These are phyloP conservation scores for Venturia nashicola DNA, from an alignment of 2,329 filamentous ascomycete genomes.

Conservation along the genomic window DNA sequence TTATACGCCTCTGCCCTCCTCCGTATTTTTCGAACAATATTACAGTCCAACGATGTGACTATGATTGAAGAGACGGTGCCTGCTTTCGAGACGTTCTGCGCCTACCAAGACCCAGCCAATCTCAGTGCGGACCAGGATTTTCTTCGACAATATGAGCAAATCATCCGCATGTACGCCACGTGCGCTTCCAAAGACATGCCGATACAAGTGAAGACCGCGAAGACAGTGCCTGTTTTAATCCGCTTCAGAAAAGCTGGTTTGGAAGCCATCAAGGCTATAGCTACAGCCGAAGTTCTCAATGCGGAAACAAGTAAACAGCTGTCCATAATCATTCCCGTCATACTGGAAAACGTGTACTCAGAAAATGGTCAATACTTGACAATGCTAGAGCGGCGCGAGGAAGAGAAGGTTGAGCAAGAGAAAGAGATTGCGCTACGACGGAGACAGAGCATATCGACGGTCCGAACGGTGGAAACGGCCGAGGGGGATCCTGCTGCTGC, in stretches of 20 bases:
- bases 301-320: slow-evolving; percentile 67
- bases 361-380: slow-evolving; percentile 59
- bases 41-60: slow-evolving; percentile 76
- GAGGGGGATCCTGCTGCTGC: slow-evolving; percentile 51
- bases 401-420: slow-evolving; percentile 56
- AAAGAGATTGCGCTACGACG: slow-evolving; percentile 51
- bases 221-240: slow-evolving; percentile 62
- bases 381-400: slow-evolving; percentile 52
- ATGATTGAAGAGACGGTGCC: slow-evolving; percentile 85
- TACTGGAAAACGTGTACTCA: slow-evolving; percentile 77
- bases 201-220: slow-evolving; percentile 34
- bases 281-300: slow-evolving; percentile 65
- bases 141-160: slow-evolving; percentile 66
- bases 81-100: slow-evolving; percentile 80
- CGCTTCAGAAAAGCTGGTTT: slow-evolving; percentile 43
- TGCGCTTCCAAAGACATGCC: slow-evolving; percentile 56
- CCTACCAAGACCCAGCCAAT: slow-evolving; percentile 73
- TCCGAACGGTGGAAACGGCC: slow-evolving; percentile 54
- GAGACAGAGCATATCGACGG: slow-evolving; percentile 68
- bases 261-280: slow-evolving; percentile 66
- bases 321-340: slow-evolving; percentile 66
- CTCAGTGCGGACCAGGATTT: slow-evolving; percentile 80
- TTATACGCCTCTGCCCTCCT: slow-evolving; percentile 79
- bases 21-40: slow-evolving; percentile 69
- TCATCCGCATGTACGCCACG: slow-evolving; percentile 67